These are phyloP conservation scores for Barbarea vulgaris DNA, from an alignment of 345 rosid genomes.

Conservation along the genomic window DNA sequence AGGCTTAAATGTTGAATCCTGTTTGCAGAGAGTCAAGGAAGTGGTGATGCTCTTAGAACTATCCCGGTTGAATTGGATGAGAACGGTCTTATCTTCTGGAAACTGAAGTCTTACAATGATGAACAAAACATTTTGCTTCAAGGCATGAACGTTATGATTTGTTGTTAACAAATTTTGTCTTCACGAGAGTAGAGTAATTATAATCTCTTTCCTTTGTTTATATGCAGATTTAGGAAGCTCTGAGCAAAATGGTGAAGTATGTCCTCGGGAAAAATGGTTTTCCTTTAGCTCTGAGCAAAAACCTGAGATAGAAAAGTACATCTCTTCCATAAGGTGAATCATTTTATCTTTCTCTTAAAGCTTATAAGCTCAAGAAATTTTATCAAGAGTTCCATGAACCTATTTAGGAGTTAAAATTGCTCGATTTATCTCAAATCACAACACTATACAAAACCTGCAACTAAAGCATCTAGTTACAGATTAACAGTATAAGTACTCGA, in stretches of 20 bases:
- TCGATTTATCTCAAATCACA: background rate
- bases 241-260: conserved; percentile 26
- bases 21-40: conserved; percentile 49
- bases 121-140: conserved; percentile 62
- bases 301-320: conserved; percentile 59
- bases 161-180: background rate
- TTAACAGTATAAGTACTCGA: background rate
- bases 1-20: background rate
- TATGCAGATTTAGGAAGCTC: conserved; percentile 52
- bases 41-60: conserved; percentile 72
- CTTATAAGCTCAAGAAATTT: background rate
- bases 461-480: background rate
- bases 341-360: background rate
- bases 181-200: background rate
- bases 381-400: background rate
- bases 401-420: background rate
- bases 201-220: background rate
- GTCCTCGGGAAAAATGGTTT: conserved; percentile 63
- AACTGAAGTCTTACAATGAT: conserved; percentile 46
- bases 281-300: conserved; percentile 57
- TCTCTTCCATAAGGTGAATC: conserved; percentile 53
- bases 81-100: conserved; percentile 69
- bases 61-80: conserved; percentile 54
- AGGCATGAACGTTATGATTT: conserved; percentile 39
- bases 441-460: background rate